Conservation (phyloP, 163 green algal genomes). For the Chlamydomonas reinhardtii region DNA sequence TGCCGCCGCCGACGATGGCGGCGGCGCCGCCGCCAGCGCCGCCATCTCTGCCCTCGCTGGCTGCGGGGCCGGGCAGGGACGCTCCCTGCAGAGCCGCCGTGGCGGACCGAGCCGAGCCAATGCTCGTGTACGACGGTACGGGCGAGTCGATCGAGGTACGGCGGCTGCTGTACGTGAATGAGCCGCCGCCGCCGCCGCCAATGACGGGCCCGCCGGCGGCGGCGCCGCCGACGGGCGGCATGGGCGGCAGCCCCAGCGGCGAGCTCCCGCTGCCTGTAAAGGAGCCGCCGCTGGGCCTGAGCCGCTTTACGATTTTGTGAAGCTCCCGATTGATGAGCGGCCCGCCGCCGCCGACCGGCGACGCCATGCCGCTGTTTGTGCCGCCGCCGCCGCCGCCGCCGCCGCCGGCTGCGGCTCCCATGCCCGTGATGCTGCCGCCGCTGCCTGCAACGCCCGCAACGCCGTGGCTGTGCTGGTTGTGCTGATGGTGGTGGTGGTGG, state of each 20-base stretch:
- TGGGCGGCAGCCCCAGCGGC: slow-evolving; percentile 26
- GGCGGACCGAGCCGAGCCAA: slow-evolving; percentile 11
- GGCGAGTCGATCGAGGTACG: slow-evolving; percentile 42
- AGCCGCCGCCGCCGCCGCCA: neutral
- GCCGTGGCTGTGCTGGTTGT: neutral
- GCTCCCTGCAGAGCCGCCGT: neutral
- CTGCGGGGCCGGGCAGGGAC: too few relatives aligned
- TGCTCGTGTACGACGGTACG: slow-evolving; percentile 13
- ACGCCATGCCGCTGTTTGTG: neutral
- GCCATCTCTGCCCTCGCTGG: neutral
- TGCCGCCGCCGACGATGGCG: neutral
- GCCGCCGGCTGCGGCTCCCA: neutral
- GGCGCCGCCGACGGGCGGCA: neutral
- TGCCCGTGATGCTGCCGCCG: too few relatives aligned
- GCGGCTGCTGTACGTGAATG: slow-evolving; percentile 7
- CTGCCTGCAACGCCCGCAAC: neutral
- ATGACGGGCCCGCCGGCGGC: neutral
- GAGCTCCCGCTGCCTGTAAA: slow-evolving; percentile 30
- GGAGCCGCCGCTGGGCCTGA: slow-evolving; percentile 9
- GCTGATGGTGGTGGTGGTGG: neutral
- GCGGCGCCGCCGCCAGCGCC: neutral
- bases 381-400: neutral
- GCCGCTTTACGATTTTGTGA: slow-evolving; percentile 36
- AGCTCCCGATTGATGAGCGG: slow-evolving; percentile 22
- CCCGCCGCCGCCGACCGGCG: neutral